A percentile compares a stretch with the other conserved stretches of the same genome.
These are phyloP conservation scores for Theileria equi DNA, from an alignment of 169 alveolate genomes.

Conservation along the genomic window DNA sequence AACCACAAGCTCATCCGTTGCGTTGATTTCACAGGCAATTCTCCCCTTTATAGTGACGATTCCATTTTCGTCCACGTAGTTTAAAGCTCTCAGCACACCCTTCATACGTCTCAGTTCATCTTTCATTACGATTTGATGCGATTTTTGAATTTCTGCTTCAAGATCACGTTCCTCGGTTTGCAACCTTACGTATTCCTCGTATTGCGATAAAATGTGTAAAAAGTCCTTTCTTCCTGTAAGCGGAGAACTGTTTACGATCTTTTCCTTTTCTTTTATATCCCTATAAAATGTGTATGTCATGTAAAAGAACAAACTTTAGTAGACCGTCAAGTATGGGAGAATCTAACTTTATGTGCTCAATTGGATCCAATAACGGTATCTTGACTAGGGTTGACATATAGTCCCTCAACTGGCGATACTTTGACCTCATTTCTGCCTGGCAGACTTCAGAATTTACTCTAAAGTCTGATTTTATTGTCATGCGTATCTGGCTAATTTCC, in stretches of 20 bases:
- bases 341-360: slow-evolving; percentile 88
- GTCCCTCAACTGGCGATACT: slow-evolving; percentile 31
- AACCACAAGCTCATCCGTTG: slow-evolving; percentile 95
- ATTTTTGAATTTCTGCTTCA: slow-evolving; percentile 13
- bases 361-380: slow-evolving; percentile 86
- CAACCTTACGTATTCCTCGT: slow-evolving; percentile 25
- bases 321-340: slow-evolving; percentile 67
- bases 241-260: slow-evolving; percentile 13
- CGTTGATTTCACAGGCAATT: slow-evolving; percentile 97
- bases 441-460: slow-evolving; percentile 10
- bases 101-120: slow-evolving; percentile 90
- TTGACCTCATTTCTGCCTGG: slow-evolving; percentile 39
- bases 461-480: slow-evolving; percentile 37
- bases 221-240: slow-evolving; percentile 36
- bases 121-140: slow-evolving; percentile 55
- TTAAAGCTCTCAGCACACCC: slow-evolving; percentile 89
- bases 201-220: not conserved
- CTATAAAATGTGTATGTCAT: not conserved
- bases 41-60: slow-evolving; percentile 93
- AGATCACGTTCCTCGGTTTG: slow-evolving; percentile 37
- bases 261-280: slow-evolving; percentile 44
- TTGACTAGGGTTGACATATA: slow-evolving; percentile 44
- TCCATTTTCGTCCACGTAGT: slow-evolving; percentile 86
- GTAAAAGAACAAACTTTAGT: slow-evolving; percentile 38
- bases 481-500: slow-evolving; percentile 52